Evolutionary conservation across 176 grass and related monocot genomes (phyloP), one percentile per base, ranked within the genome.

Genomic region (Eleusine coracana): DNA sequence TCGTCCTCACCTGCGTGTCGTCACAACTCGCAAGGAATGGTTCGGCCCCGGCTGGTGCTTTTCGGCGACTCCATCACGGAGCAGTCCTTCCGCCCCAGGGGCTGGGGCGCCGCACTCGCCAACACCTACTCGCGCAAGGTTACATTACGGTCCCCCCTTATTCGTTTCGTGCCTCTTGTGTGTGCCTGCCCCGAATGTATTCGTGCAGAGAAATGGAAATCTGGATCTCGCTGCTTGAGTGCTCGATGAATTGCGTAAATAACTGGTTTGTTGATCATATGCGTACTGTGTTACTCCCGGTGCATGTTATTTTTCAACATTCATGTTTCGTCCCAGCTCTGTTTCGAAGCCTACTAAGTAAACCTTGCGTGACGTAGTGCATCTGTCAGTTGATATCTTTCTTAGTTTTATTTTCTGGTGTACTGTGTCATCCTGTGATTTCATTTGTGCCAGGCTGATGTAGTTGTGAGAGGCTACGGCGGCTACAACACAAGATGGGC

Each of bases 401-500:
- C 37, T 68, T 41, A 5, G n/a, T 54, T 73, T 15, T 50, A n/a
- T 10, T 10, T 36, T 16, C 52, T 34, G 4, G 5, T 31, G 23
- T 34, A 27, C 51, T 36, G 20, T 17, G n/a, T 31, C 16, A 46
- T 67, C 1, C 13, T 0, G 27, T 77, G 84, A 20, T 27, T 71
- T 73, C 66, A 14, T 72, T 80, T 61, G 1, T 82, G 44, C 28
- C 75, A 94, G 95, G 95, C 87, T 51, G 96, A 98, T 79, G 39
- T 98, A 38, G 34, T 95, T 64, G 90, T 93, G 12, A 88, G 96
- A 86, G 96, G 96, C 37, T 98, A 90, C 37, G 85, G 92, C 16
- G 96, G 96, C 9, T 98, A 98, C 87, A 98, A 95, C 76, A 91
- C 92, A 27, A 91, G 92, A 76, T 98, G 96, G 96, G 92, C 96